phyloP scores from a whole-genome alignment of 78 protist genomes.

The Salpingoeca rosetta region DNA sequence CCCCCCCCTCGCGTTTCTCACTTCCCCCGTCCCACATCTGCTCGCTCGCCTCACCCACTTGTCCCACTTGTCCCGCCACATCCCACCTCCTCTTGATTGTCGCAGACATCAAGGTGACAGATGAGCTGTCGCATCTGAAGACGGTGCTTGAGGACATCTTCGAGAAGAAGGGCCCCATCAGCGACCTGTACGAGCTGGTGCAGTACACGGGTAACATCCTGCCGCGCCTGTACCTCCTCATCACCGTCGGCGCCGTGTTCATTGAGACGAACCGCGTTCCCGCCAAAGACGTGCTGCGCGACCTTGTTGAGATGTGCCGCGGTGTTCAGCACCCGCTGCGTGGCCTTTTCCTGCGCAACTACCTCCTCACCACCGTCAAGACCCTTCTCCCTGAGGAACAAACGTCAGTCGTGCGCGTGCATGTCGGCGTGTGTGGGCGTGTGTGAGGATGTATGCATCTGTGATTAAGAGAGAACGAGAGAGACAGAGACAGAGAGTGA shows the following conservation, averaged over 20 bases:
- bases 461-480: no score
- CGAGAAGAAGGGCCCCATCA: constrained; percentile 39
- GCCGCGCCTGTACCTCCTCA: constrained; percentile 79
- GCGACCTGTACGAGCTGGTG: constrained; percentile 86
- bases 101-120: constrained; percentile 69
- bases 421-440: no score
- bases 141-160: constrained; percentile 58
- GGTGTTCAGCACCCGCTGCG: constrained; percentile 99
- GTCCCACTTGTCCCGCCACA: background rate
- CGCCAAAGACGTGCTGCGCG: constrained; percentile 64
- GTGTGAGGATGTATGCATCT: no score
- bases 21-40: background rate
- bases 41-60: background rate
- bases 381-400: constrained; percentile 80
- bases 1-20: background rate
- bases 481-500: no score
- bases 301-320: constrained; percentile 93
- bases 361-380: constrained; percentile 64
- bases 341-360: constrained; percentile 92
- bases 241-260: constrained; percentile 75
- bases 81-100: no score
- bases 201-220: constrained; percentile 93
- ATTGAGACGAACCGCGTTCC: constrained; percentile 54
- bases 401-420: constrained; percentile 2
- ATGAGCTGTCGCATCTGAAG: constrained; percentile 77